Conservation (phyloP, 257 asterid species). For the Ehretia macrophylla region DNA sequence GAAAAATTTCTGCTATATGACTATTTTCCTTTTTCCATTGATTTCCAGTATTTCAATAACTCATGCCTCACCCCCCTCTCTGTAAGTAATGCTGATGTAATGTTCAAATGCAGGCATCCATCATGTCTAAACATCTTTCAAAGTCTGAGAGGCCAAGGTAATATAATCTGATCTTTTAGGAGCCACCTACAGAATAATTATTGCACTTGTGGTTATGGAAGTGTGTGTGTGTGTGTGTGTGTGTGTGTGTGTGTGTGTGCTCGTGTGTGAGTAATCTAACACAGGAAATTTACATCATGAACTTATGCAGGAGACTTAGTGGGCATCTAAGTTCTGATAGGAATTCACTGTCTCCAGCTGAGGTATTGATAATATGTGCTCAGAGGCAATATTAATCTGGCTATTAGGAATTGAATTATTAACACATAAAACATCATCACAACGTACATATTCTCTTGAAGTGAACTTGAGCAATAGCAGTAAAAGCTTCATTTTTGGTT, state of each 20-base stretch:
- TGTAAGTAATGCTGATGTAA: background rate
- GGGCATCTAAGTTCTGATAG: slow-evolving; percentile 50
- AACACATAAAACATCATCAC: background rate
- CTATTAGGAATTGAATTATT: background rate
- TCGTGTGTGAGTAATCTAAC: no score
- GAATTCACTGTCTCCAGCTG: slow-evolving; percentile 36
- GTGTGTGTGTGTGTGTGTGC: no score
- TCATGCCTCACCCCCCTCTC: background rate
- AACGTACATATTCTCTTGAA: no score
- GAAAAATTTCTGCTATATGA: background rate
- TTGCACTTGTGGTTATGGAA: no score
- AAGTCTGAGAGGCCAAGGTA: slow-evolving; percentile 73
- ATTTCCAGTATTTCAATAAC: background rate
- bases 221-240: no score
- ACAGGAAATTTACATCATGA: background rate
- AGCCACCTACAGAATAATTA: background rate
- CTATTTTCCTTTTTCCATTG: background rate
- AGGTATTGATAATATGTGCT: no score
- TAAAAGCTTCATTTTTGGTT: background rate
- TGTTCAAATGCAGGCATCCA: slow-evolving; percentile 54
- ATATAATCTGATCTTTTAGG: slow-evolving; percentile 4
- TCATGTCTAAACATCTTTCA: slow-evolving; percentile 65
- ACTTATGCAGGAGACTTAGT: slow-evolving; percentile 64
- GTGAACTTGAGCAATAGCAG: no score
- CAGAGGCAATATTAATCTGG: no score